Percentiles rank a stretch among this genome's conserved stretches.
phyloP scores from a whole-genome alignment of 345 rosid species.

The Garcia nutans region DNA sequence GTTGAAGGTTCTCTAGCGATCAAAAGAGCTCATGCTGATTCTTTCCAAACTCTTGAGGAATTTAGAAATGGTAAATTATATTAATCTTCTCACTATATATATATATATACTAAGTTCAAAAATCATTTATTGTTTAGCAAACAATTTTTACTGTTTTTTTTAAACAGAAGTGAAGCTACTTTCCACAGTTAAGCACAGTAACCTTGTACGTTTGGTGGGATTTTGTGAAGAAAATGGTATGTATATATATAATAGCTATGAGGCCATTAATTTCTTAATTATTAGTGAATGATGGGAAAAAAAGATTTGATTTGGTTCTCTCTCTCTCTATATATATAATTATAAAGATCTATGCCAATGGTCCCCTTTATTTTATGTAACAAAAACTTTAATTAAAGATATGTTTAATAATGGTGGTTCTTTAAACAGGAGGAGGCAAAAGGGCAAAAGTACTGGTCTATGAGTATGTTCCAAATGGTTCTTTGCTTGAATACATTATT shows the following conservation, averaged over 20 bases:
- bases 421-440: slow-evolving; percentile 45
- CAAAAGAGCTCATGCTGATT: slow-evolving; percentile 52
- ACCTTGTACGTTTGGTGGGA: slow-evolving; percentile 58
- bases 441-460: slow-evolving; percentile 50
- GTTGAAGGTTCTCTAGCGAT: slow-evolving; percentile 46
- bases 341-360: too few species aligned
- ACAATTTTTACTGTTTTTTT: slow-evolving; percentile 21
- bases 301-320: too few species aligned
- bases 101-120: too few species aligned
- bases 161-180: slow-evolving; percentile 58
- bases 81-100: not conserved
- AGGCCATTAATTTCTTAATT: too few species aligned
- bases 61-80: slow-evolving; percentile 53
- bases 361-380: not conserved
- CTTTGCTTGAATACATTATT: slow-evolving; percentile 54
- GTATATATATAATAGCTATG: not conserved
- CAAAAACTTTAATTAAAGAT: not conserved
- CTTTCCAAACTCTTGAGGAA: slow-evolving; percentile 51
- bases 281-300: too few species aligned
- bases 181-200: slow-evolving; percentile 49
- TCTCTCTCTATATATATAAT: too few species aligned
- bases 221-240: slow-evolving; percentile 60
- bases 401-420: not conserved
- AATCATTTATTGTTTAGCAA: not conserved
- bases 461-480: slow-evolving; percentile 57